Evolutionary conservation across 2,329 filamentous ascomycete species (phyloP).

Genomic region (Sporothrix pseudoabietina): DNA sequence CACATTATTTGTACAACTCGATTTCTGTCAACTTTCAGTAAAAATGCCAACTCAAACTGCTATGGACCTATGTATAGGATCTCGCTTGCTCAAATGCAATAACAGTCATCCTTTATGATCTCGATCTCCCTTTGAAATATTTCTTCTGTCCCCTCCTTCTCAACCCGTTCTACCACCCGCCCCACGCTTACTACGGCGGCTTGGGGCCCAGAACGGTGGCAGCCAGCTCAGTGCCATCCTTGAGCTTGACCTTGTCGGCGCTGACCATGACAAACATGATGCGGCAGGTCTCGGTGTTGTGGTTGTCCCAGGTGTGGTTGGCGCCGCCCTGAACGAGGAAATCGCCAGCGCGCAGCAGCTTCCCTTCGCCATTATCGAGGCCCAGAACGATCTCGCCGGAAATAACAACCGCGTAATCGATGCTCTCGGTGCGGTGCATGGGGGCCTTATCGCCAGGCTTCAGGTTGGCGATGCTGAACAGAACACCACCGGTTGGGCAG

Average conservation of each 20-base stretch:
- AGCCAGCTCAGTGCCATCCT: conserved; percentile 43
- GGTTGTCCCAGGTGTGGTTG: conserved; percentile 51
- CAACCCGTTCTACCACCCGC: no score
- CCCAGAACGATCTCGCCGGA: conserved; percentile 46
- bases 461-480: conserved; percentile 43
- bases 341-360: conserved; percentile 44
- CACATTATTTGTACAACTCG: background rate
- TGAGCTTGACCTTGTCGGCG: conserved; percentile 45
- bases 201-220: background rate
- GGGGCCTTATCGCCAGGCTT: conserved; percentile 40
- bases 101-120: background rate
- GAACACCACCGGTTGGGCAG: conserved; percentile 43
- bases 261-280: conserved; percentile 48
- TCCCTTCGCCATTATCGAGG: conserved; percentile 48
- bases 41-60: background rate
- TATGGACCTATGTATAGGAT: background rate
- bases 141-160: background rate
- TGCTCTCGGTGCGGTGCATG: conserved; percentile 48
- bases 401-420: conserved; percentile 47
- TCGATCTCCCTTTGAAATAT: background rate
- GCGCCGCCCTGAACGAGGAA: conserved; percentile 48
- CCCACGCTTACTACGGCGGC: background rate
- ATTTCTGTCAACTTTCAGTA: background rate
- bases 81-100: background rate
- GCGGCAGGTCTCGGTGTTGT: conserved; percentile 43